phyloP scores from a whole-genome alignment of 768 basidiomycete genomes.

The Pleurotus sapidus region DNA sequence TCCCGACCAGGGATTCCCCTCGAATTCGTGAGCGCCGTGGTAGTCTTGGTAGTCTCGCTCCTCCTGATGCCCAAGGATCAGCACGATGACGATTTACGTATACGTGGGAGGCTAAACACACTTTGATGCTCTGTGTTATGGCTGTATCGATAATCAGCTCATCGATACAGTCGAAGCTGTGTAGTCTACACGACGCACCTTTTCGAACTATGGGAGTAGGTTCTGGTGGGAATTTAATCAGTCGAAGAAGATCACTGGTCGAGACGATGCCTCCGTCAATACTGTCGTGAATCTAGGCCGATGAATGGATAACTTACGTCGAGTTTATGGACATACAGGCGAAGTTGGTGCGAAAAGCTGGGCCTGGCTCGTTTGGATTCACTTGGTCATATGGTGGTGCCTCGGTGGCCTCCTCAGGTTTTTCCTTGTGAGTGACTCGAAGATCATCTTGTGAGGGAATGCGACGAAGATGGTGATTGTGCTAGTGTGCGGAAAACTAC shows the following conservation, averaged over 20 bases:
- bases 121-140: background rate
- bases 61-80: background rate
- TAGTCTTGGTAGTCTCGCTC: slow-evolving; percentile 8
- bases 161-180: too few species aligned
- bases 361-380: background rate
- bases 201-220: background rate
- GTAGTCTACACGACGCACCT: background rate
- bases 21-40: slow-evolving; percentile 8
- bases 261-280: too few species aligned
- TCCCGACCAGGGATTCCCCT: slow-evolving; percentile 7
- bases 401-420: too few species aligned
- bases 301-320: background rate
- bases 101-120: background rate
- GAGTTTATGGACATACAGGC: slow-evolving; percentile 6
- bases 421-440: too few species aligned
- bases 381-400: too few species aligned
- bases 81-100: background rate
- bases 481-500: too few species aligned
- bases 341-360: background rate
- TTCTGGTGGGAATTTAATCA: background rate
- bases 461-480: too few species aligned
- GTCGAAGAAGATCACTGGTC: slow-evolving; percentile 2
- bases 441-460: too few species aligned
- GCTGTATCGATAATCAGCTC: background rate
- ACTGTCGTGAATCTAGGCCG: background rate